Conservation (phyloP, 495 filamentous ascomycete species). For the Xylaria castorea region DNA sequence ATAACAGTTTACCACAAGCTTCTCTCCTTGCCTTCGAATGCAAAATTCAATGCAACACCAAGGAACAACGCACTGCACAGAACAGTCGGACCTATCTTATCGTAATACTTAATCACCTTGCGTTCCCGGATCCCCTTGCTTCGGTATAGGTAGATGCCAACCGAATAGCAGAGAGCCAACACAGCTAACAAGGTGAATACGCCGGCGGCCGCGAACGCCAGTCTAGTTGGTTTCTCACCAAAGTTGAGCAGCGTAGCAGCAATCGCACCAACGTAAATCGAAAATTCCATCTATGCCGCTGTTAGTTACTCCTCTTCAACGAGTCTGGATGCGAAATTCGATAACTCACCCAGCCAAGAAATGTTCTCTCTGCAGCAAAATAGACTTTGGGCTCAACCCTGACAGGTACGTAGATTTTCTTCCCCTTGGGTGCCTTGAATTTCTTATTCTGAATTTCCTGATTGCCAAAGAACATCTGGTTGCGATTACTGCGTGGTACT, state of each 20-base stretch:
- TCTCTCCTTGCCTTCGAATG: conserved; percentile 57
- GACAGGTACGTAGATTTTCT: conserved; percentile 92
- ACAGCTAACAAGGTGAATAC: conserved; percentile 84
- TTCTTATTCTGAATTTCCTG: conserved; percentile 64
- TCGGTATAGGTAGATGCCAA: conserved; percentile 85
- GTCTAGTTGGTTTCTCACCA: conserved; percentile 50
- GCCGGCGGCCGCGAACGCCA: conserved; percentile 71
- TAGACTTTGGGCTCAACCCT: conserved; percentile 97
- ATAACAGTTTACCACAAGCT: conserved; percentile 43
- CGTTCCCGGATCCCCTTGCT: conserved; percentile 82
- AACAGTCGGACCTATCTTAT: conserved; percentile 82
- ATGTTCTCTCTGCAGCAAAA: conserved; percentile 94
- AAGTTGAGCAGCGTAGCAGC: conserved; percentile 94
- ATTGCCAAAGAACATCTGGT: conserved; percentile 53
- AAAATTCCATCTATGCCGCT: conserved; percentile 76
- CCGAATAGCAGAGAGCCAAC: conserved; percentile 74
- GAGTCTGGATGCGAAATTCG: not conserved
- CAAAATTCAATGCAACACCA: conserved; percentile 81
- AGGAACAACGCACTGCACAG: conserved; percentile 75
- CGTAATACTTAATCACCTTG: conserved; percentile 86
- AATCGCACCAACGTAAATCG: conserved; percentile 90
- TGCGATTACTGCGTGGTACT: conserved; percentile 60
- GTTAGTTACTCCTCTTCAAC: conserved; percentile 27
- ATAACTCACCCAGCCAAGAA: conserved; percentile 80
- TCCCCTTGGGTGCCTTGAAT: conserved; percentile 89